phyloP scores from a whole-genome alignment of 1,139 yeast species.

The Chernovozyma aurita region DNA sequence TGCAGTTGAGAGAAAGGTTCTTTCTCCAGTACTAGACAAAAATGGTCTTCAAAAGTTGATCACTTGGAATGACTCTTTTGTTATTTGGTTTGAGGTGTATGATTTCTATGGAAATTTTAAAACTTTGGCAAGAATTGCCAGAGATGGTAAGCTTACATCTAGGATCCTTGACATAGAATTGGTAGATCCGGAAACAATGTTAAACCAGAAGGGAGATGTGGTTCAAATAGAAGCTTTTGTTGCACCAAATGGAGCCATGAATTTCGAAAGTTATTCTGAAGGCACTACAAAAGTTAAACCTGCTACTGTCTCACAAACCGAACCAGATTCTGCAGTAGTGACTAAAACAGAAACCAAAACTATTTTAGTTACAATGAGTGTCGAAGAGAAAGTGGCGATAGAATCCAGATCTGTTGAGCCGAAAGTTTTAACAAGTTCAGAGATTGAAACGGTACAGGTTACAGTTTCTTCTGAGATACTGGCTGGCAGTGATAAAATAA shows the following conservation, averaged over 20 bases:
- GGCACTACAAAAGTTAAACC: neutral
- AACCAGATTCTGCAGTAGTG: neutral
- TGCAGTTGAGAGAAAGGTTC: slow-evolving; percentile 22
- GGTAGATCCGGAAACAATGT: slow-evolving; percentile 29
- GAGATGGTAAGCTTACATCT: slow-evolving; percentile 17
- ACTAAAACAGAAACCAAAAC: neutral
- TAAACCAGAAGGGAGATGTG: slow-evolving; percentile 29
- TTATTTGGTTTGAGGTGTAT: slow-evolving; percentile 36
- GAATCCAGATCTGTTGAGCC: no score
- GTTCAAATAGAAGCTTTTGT: slow-evolving; percentile 16
- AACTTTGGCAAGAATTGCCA: slow-evolving; percentile 18
- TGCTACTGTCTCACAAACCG: no score
- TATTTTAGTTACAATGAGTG: neutral
- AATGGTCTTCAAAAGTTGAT: slow-evolving; percentile 12
- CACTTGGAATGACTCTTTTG: slow-evolving; percentile 31
- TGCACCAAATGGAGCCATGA: slow-evolving; percentile 22
- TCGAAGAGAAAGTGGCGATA: neutral
- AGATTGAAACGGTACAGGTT: no score
- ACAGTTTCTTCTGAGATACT: no score
- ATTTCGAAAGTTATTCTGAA: slow-evolving; percentile 16
- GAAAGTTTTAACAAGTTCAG: no score
- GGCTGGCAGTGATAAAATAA: no score
- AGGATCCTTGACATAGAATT: slow-evolving; percentile 17
- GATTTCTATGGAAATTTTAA: slow-evolving; percentile 28
- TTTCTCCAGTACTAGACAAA: slow-evolving; percentile 22